Evolutionary conservation across 805 yeast genomes (phyloP), one percentile per base, ranked within the genome.

Genomic region (Yarrowia phangngaensis): DNA sequence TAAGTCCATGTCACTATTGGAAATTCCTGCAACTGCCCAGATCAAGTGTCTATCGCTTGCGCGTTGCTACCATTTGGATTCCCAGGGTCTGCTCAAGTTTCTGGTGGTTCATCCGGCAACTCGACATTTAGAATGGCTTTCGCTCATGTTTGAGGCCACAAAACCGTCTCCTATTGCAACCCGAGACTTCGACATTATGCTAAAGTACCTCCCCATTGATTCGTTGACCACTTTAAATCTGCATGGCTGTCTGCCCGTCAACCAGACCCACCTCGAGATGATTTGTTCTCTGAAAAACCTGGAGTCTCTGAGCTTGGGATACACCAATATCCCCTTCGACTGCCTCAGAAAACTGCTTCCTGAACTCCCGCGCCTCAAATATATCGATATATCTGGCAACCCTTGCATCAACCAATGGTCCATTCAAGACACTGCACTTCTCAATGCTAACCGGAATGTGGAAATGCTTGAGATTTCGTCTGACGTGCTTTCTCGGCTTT

Each of bases 1-100:
- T 30, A 79, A 81, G 1, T 79, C 84, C 4, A 70, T 74, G n/a
- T 74, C 77, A 0, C 70, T 88, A 29, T 62, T 68, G 50, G 65
- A 72, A 16, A 63, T 87, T 16, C 83, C 86, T 2, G 67, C 65
- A 12, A 59, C 78, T 12, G 78, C 82, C 14, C 69, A 73, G 55
- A 66, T 88, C 30, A 80, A 95, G 0, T 95, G 85, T 65, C 66
- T 88, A 43, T 83, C 94, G 1, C 59, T 82, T 22, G 74, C 81
- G 3, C 71, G 75, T 55, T 79, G 85, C 60, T 76, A 82, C 33
- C 76, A 80, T 56, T 69, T 87, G 41, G 77, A 87, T 16, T 81
- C 90, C 3, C 74, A 81, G 55, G 89, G 82, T 28, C 66, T 86
- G 48, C 73, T 84, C 54, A 77, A 76, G 55, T 82, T 86, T 56